Evolutionary conservation across 2,329 filamentous ascomycete species (phyloP).

Genomic region (Fusarium dlaminii): DNA sequence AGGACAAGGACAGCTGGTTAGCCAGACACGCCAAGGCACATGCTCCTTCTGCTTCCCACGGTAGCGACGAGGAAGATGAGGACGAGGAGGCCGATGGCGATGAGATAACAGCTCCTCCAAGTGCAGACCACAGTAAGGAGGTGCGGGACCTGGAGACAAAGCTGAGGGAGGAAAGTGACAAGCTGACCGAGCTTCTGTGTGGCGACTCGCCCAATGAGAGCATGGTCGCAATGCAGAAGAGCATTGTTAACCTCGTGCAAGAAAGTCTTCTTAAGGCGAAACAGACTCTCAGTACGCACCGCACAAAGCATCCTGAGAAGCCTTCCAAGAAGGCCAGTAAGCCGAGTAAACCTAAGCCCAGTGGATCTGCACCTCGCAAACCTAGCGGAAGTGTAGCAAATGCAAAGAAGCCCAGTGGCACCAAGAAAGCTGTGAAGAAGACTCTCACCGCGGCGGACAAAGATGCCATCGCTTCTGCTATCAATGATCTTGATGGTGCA

Average conservation of each 20-base stretch:
- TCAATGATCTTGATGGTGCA: constrained; percentile 80
- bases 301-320: constrained; percentile 63
- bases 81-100: constrained; percentile 73
- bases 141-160: constrained; percentile 64
- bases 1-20: constrained; percentile 83
- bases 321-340: constrained; percentile 66
- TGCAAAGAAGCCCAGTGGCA: constrained; percentile 49
- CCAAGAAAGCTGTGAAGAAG: constrained; percentile 59
- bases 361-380: constrained; percentile 55
- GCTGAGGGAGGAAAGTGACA: constrained; percentile 65
- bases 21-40: constrained; percentile 72
- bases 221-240: constrained; percentile 66
- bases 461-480: constrained; percentile 87
- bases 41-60: constrained; percentile 69
- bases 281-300: constrained; percentile 64
- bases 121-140: constrained; percentile 52
- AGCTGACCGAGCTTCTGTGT: constrained; percentile 64
- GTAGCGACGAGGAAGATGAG: constrained; percentile 70
- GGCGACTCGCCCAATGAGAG: constrained; percentile 61
- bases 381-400: constrained; percentile 46
- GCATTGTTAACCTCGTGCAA: constrained; percentile 72
- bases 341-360: constrained; percentile 63
- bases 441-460: constrained; percentile 83
- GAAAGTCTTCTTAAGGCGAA: constrained; percentile 79
- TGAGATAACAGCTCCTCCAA: constrained; percentile 52